Evolutionary conservation across 192 early-diverging fungal genomes (phyloP), one percentile per base, ranked within the genome.

Genomic region (Phycomyces blakesleeanus): DNA sequence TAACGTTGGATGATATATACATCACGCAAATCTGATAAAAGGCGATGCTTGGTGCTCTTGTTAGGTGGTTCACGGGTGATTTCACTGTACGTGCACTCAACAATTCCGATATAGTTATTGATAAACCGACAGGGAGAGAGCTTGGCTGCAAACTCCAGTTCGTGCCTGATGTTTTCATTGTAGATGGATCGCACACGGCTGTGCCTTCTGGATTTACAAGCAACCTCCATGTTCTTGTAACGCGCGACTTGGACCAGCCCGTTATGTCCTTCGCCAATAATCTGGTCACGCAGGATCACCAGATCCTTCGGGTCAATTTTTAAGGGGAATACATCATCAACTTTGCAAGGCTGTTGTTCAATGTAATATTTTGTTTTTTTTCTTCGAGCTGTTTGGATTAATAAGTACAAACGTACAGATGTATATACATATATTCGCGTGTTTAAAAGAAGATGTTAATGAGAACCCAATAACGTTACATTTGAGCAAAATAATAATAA

Each of bases 111-210:
- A 27, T 68, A 68, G 4, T 14, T 37, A 15, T 62, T 62, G 5
- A 50, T 50, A 8, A 52, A 62, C 18, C 60, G 29, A 14, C 67
- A 61, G 0, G 14, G 14, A 5, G 59, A 55, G 0, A 68, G 21
- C 37, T 44, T 68, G 5, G 51, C 59, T 5, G 67, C 67, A 57
- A 47, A 68, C 1, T 20, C 41, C 3, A 68, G 59, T 24, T 68
- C 67, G 6, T 26, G 40, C 1, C 42, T 15, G 1, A 68, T 21
- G 3, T 68, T 37, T 0, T 9, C 10, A 8, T 60, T 29, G 38
- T 47, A 61, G 2, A 6, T 16, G 5, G 24, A n/a, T 14, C 39
- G 0, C 7, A 5, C 1, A 8, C 16, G 25, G 6, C 5, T 44
- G 15, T 21, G 8, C 39, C 67, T 40, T 41, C 39, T 39, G 16